Conservation (phyloP, 192 early-diverging fungal genomes). For the Backusella morwellensis region DNA sequence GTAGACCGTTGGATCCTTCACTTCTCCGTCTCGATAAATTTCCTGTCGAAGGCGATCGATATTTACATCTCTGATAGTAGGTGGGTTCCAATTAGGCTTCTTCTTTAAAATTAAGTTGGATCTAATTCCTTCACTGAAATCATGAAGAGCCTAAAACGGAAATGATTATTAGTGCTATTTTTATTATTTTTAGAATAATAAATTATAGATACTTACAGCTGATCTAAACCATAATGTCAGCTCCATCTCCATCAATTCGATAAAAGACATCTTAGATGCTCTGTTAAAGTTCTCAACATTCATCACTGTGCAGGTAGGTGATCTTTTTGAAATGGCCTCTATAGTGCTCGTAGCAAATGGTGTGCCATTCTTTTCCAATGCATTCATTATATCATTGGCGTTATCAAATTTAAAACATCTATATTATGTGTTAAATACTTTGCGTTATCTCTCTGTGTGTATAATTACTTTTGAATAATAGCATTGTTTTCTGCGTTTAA, state of each 20-base stretch:
- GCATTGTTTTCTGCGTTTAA: neutral
- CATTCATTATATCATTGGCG: slow-evolving; percentile 79
- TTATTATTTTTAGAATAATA: no score
- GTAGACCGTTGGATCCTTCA: slow-evolving; percentile 21
- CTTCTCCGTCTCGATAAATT: slow-evolving; percentile 46
- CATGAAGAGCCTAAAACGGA: slow-evolving; percentile 49
- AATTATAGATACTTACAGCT: slow-evolving; percentile 30
- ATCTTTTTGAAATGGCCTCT: slow-evolving; percentile 60
- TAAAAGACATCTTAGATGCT: slow-evolving; percentile 65
- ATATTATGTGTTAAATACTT: no score
- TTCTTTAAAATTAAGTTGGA: slow-evolving; percentile 71
- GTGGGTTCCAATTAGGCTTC: slow-evolving; percentile 72
- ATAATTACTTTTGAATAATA: neutral
- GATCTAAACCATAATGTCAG: slow-evolving; percentile 72
- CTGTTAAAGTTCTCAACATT: slow-evolving; percentile 80
- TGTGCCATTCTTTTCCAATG: slow-evolving; percentile 70
- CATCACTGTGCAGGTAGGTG: slow-evolving; percentile 85
- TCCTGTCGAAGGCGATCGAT: slow-evolving; percentile 21
- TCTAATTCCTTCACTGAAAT: slow-evolving; percentile 89
- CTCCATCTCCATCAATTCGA: slow-evolving; percentile 82
- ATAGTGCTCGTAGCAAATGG: slow-evolving; percentile 72
- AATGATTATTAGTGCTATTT: neutral
- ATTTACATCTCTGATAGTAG: slow-evolving; percentile 49
- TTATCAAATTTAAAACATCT: slow-evolving; percentile 83
- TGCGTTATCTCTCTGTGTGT: neutral